Evolutionary conservation across 2,329 filamentous ascomycete genomes (phyloP), one percentile per base, ranked within the genome.

Genomic region (Neoascochyta sp.): DNA sequence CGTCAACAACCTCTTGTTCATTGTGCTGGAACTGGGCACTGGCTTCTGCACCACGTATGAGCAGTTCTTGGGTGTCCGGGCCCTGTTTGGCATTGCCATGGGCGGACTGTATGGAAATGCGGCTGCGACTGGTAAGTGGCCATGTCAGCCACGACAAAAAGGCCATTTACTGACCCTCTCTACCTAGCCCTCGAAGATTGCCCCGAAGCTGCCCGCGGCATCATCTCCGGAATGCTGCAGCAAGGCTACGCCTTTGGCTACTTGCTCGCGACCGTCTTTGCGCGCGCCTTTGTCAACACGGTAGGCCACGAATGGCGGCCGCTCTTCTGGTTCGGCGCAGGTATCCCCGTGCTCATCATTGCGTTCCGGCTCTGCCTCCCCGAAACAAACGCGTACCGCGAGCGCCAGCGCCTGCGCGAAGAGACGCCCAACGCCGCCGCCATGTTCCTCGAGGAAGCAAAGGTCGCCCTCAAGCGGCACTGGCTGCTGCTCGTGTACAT

Each of bases 291-390:
- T 5, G 77, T 89, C 27, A 68, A 84, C 60, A 92, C 86, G 1
- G 90, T 86, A 1, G 61, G 78, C 1, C 81, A 93, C 54, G 80
- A 74, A 29, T 95, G 88, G 88, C 73, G 88, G 6, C 86, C 87
- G 1, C 69, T 94, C 0, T 94, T 81, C 69, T 95, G 88, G 87
- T 94, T 94, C 60, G 87, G 81, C 9, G 86, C 87, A 5, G 76
- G 81, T 20, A 85, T 86, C 0, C 88, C 88, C 0, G 73, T 88
- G 2, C 61, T 94, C 17, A 82, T 94, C 63, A 94, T 94, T 54
- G 52, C 79, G 32, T 87, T 84, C 70, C 81, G 88, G 18, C 67
- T 90, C 13, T 78, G 74, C 57, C 72, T 95, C 2, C 83, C 85
- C 5, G 88, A 95, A 66, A 94, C 87, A 0, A 66, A 83, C 24